Evolutionary conservation across 257 asterid species (phyloP).

Genomic region (Lavandula angustifolia): DNA sequence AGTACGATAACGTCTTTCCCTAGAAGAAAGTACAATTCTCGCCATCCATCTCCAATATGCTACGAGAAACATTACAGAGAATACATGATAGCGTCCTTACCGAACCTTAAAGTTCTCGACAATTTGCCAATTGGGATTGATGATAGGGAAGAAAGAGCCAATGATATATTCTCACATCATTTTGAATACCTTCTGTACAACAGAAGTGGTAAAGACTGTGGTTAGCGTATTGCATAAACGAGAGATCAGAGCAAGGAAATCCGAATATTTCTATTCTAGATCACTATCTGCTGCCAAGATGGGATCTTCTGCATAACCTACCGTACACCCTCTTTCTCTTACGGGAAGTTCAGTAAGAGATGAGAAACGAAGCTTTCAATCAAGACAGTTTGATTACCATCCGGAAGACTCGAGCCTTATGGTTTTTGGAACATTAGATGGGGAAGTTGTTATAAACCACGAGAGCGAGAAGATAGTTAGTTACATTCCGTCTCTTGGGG

Average conservation of each 20-base stretch:
- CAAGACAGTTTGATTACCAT: constrained; percentile 94
- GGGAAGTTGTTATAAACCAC: constrained; percentile 86
- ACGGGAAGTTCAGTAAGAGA: constrained; percentile 46
- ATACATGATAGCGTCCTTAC: constrained; percentile 75
- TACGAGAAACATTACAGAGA: constrained; percentile 83
- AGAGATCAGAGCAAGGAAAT: constrained; percentile 60
- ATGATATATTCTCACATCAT: constrained; percentile 45
- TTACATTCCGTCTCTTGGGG: constrained; percentile 84
- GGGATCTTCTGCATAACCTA: constrained; percentile 83
- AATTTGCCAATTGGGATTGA: constrained; percentile 59
- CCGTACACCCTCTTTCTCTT: constrained; percentile 66
- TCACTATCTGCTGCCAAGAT: constrained; percentile 83
- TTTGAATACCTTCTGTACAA: constrained; percentile 84
- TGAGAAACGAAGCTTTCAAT: constrained; percentile 73
- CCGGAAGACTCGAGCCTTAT: constrained; percentile 91
- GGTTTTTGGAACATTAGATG: constrained; percentile 93
- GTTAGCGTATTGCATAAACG: constrained; percentile 68
- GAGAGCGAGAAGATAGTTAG: constrained; percentile 73
- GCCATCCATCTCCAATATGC: constrained; percentile 82
- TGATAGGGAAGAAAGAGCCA: constrained; percentile 73
- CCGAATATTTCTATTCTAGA: constrained; percentile 72
- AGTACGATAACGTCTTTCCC: constrained; percentile 37
- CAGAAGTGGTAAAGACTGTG: constrained; percentile 56
- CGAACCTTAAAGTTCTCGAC: constrained; percentile 71
- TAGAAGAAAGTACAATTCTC: constrained; percentile 51